Conservation (phyloP, 2,329 filamentous ascomycete genomes). For the Chaetomium olivaceum region DNA sequence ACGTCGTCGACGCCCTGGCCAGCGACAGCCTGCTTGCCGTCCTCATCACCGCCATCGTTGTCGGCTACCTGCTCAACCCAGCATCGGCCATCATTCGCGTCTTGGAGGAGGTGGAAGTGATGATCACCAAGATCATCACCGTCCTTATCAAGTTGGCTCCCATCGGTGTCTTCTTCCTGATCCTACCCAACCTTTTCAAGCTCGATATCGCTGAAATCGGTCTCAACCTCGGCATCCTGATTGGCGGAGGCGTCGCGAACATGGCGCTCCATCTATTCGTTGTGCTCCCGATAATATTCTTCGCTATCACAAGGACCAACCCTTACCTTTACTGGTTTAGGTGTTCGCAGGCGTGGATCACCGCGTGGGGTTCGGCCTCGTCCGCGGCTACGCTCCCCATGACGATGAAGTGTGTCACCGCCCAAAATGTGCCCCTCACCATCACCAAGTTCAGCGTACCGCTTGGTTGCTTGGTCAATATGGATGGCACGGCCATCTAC, state of each 20-base stretch:
- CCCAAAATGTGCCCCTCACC: constrained; percentile 45
- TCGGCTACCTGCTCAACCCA: constrained; percentile 39
- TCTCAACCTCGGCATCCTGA: constrained; percentile 51
- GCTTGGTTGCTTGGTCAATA: constrained; percentile 52
- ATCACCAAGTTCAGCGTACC: constrained; percentile 50
- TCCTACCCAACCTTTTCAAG: constrained; percentile 53
- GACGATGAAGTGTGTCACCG: constrained; percentile 46
- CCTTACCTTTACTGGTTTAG: constrained; percentile 51
- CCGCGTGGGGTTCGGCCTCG: constrained; percentile 55
- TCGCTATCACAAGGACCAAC: constrained; percentile 45
- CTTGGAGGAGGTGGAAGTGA: constrained; percentile 49
- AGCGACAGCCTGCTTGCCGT: constrained; percentile 35
- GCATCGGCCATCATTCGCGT: constrained; percentile 45
- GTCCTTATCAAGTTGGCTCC: constrained; percentile 52
- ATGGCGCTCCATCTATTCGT: constrained; percentile 39
- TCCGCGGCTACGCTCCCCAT: constrained; percentile 55
- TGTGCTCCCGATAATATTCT: constrained; percentile 47
- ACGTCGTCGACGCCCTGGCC: constrained; percentile 49
- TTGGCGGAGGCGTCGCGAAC: constrained; percentile 41
- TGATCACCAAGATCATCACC: constrained; percentile 37
- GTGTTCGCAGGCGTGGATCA: constrained; percentile 54
- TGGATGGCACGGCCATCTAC: constrained; percentile 57
- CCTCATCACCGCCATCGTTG: constrained; percentile 23
- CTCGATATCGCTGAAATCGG: constrained; percentile 51
- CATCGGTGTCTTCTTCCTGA: constrained; percentile 55